Evolutionary conservation across 1,284 basidiomycete genomes (phyloP).

Genomic region (Fomitopsis betulina): DNA sequence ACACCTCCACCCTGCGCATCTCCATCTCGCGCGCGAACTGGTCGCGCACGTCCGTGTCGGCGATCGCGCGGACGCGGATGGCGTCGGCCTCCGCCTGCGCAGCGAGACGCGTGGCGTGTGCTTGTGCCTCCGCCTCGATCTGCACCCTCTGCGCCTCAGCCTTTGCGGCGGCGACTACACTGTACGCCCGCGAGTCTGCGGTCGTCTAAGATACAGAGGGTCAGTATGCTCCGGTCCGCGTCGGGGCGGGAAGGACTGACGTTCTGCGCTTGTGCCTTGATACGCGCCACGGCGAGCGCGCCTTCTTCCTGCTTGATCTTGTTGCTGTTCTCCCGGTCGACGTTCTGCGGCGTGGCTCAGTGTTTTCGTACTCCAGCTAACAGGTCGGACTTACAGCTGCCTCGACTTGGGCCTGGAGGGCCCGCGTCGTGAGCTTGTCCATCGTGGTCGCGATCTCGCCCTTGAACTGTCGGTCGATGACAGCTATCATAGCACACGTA

Average conservation of each 20-base stretch:
- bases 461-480: slow-evolving; percentile 81
- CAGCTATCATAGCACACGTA: slow-evolving; percentile 39
- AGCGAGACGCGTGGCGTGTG: slow-evolving; percentile 63
- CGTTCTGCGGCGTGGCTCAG: slow-evolving; percentile 43
- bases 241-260: slow-evolving; percentile 25
- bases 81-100: slow-evolving; percentile 74
- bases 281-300: slow-evolving; percentile 65
- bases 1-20: slow-evolving; percentile 59
- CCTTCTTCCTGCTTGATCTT: slow-evolving; percentile 81
- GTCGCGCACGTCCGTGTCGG: slow-evolving; percentile 57
- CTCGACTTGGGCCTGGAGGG: slow-evolving; percentile 78
- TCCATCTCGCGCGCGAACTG: slow-evolving; percentile 74
- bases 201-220: slow-evolving; percentile 39
- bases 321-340: slow-evolving; percentile 80
- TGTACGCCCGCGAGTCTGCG: slow-evolving; percentile 72
- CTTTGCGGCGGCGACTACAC: slow-evolving; percentile 66
- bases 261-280: slow-evolving; percentile 67
- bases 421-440: slow-evolving; percentile 79
- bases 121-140: slow-evolving; percentile 71
- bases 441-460: slow-evolving; percentile 76
- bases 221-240: not conserved
- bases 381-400: slow-evolving; percentile 52
- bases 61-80: slow-evolving; percentile 55
- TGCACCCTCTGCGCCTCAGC: slow-evolving; percentile 66
- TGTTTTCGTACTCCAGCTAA: not conserved